These are phyloP conservation scores for Cyamopsis tetragonoloba DNA, from an alignment of 306 rosid species.

Conservation along the genomic window DNA sequence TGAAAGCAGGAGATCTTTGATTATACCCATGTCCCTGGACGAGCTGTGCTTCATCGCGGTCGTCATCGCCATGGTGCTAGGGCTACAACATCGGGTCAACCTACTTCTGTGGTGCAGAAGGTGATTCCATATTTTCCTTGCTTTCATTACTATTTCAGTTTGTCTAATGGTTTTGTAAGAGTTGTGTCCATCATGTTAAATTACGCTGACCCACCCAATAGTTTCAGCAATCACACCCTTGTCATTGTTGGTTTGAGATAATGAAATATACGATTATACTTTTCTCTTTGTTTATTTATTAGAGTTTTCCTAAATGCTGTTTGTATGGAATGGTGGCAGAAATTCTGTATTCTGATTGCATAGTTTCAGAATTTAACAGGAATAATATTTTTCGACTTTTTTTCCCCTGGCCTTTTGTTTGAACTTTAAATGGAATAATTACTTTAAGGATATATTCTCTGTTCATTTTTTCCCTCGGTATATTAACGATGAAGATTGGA, in stretches of 20 bases:
- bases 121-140: slow-evolving; percentile 23
- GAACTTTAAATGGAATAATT: neutral
- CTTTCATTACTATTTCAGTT: slow-evolving; percentile 2
- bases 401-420: neutral
- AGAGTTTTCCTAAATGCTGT: neutral
- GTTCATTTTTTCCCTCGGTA: neutral
- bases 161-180: neutral
- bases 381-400: neutral
- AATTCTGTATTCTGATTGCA: neutral
- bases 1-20: slow-evolving; percentile 55
- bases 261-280: neutral
- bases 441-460: neutral
- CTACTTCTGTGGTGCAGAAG: slow-evolving; percentile 62
- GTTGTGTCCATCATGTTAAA: neutral
- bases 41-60: slow-evolving; percentile 62
- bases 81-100: slow-evolving; percentile 48
- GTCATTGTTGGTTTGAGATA: neutral
- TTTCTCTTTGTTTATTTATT: neutral
- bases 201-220: neutral
- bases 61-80: slow-evolving; percentile 69
- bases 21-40: slow-evolving; percentile 50
- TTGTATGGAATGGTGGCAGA: neutral
- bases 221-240: neutral
- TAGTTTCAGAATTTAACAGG: neutral
- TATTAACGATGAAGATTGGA: slow-evolving; percentile 11